Conservation (phyloP, 2,329 filamentous ascomycete species). For the Pestalotiopsis fici region DNA sequence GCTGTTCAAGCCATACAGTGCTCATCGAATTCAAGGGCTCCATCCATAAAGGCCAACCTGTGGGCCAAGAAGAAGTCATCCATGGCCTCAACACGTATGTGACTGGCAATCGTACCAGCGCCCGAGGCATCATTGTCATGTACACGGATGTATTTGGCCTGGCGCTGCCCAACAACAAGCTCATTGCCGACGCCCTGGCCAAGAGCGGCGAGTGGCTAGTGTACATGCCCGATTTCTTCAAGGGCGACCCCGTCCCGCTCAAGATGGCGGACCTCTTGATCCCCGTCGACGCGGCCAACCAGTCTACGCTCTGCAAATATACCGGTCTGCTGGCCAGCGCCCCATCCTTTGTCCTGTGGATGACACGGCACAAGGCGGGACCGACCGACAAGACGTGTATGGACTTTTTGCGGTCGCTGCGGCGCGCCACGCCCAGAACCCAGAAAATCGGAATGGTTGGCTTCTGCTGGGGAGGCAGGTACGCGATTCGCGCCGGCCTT, state of each 20-base stretch:
- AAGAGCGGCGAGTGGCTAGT: slow-evolving; percentile 43
- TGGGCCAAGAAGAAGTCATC: slow-evolving; percentile 38
- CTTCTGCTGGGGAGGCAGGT: slow-evolving; percentile 56
- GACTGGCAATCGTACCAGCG: slow-evolving; percentile 28
- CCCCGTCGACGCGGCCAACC: slow-evolving; percentile 6
- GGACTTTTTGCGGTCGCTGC: slow-evolving; percentile 31
- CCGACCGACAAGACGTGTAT: slow-evolving; percentile 33
- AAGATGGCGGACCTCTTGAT: slow-evolving; percentile 18
- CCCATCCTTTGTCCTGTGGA: slow-evolving; percentile 32
- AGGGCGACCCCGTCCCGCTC: slow-evolving; percentile 35
- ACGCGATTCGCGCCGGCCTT: slow-evolving; percentile 32
- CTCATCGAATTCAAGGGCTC: slow-evolving; percentile 3
- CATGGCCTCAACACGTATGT: slow-evolving; percentile 49
- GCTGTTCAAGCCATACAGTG: neutral
- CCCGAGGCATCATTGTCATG: slow-evolving; percentile 47
- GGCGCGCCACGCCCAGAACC: slow-evolving; percentile 26
- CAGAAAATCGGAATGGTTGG: slow-evolving; percentile 46
- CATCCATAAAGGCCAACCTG: slow-evolving; percentile 12
- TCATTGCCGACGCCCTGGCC: slow-evolving; percentile 50
- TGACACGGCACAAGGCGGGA: slow-evolving; percentile 30
- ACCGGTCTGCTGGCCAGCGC: slow-evolving; percentile 35
- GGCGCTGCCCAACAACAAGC: slow-evolving; percentile 46
- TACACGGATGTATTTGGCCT: slow-evolving; percentile 53
- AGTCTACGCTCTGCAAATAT: slow-evolving; percentile 27
- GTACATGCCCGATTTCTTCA: slow-evolving; percentile 54